Evolutionary conservation across 805 yeast species (phyloP).

Genomic region (Barnettozyma sucrosica): DNA sequence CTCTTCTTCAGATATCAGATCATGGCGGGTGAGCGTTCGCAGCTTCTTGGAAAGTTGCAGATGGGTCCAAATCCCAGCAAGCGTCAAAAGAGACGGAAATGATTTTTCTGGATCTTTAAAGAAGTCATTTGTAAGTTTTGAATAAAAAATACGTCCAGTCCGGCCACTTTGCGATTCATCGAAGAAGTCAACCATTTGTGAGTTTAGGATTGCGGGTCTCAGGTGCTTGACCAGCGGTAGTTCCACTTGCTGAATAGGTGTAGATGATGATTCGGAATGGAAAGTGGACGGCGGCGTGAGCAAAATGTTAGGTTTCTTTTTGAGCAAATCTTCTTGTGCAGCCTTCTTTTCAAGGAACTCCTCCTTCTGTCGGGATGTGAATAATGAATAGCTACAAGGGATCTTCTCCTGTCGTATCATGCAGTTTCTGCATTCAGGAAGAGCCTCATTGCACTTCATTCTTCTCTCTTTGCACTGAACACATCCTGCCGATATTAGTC

Average conservation of each 20-base stretch:
- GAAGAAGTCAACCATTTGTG: slow-evolving; percentile 12
- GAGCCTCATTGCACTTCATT: slow-evolving; percentile 45
- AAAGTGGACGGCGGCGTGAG: slow-evolving; percentile 7
- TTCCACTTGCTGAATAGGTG: not conserved
- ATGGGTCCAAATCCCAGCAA: slow-evolving; percentile 15
- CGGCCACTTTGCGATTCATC: slow-evolving; percentile 11
- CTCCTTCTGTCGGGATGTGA: slow-evolving; percentile 18
- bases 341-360: slow-evolving; percentile 13
- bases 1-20: not conserved
- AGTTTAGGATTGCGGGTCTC: slow-evolving; percentile 3
- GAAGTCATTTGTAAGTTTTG: slow-evolving; percentile 10
- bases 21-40: not conserved
- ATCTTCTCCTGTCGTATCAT: slow-evolving; percentile 23
- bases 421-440: slow-evolving; percentile 45
- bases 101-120: not conserved
- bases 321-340: not conserved
- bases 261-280: not conserved
- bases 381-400: slow-evolving; percentile 22
- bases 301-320: not conserved
- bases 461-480: slow-evolving; percentile 46
- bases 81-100: slow-evolving; percentile 7
- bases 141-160: slow-evolving; percentile 9
- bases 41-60: slow-evolving; percentile 15
- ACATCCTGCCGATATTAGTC: slow-evolving; percentile 30
- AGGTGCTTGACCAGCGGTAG: slow-evolving; percentile 13